Percentiles rank a stretch among this genome's conserved stretches.
These are phyloP conservation scores for Cladosporium velox DNA, from an alignment of 2,329 filamentous ascomycete genomes.

Conservation along the genomic window DNA sequence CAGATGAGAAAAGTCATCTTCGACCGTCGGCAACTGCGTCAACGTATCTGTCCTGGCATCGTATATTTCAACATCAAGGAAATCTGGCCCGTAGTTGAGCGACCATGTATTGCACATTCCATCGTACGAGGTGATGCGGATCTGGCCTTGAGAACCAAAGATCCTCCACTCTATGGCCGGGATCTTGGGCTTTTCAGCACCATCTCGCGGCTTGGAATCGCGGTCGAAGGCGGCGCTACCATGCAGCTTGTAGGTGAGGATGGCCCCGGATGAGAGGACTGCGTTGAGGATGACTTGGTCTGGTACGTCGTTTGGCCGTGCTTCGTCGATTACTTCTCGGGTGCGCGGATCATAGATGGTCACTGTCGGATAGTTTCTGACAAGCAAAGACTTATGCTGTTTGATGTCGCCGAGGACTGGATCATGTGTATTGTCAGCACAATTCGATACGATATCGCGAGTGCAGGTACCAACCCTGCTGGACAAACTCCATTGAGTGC, in stretches of 20 bases:
- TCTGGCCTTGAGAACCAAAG: not conserved
- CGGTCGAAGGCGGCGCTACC: not conserved
- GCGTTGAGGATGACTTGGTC: not conserved
- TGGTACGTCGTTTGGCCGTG: not conserved
- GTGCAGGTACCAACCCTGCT: not conserved
- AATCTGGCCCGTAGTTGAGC: not conserved
- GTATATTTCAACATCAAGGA: not conserved
- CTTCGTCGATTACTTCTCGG: not conserved
- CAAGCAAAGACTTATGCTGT: not conserved
- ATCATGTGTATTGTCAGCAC: not conserved
- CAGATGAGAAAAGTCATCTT: not conserved
- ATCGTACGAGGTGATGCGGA: not conserved
- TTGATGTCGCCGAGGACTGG: not conserved
- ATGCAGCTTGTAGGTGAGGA: not conserved
- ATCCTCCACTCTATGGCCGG: not conserved
- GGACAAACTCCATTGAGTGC: not conserved
- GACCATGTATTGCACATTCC: not conserved
- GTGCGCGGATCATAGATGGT: not conserved
- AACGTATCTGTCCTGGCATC: not conserved
- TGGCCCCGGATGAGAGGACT: not conserved
- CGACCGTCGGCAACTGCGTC: not conserved
- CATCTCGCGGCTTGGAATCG: not conserved
- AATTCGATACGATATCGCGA: not conserved
- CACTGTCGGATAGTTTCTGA: not conserved
- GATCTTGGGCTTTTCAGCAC: not conserved